Base-by-base conservation (phyloP, 768 basidiomycete species). In the Clavulina sp. region DNA sequence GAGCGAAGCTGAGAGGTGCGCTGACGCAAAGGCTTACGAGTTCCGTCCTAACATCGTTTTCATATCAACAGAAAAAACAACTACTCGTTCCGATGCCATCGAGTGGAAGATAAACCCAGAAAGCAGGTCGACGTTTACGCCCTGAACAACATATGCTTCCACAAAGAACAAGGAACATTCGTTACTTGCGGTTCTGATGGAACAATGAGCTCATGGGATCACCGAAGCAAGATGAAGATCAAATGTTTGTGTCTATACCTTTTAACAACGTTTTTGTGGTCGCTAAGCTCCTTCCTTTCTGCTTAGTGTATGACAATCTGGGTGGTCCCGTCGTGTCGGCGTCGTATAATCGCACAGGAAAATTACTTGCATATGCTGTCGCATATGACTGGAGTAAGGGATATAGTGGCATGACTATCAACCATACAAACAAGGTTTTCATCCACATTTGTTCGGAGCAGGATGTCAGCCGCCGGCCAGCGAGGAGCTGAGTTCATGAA, bases 51-150 rank as follows among this genome's bases (percentile, higher is more conserved):
- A 9, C 34, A 9, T 38, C 34, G 9, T 38, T 38, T 31, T 7
- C 23, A 43, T 43, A 7, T 13, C 28, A 18, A 52, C n/a, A 7
- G 41, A 21, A 79, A 80, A 49, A 73, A 75, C 60, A 89, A 87
- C 63, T 91, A 87, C 63, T 86, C 85, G 2, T 92, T 92, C 73
- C 87, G 84, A 60, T 84, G 84, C 58, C 76, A 84, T 64, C 74
- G 79, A 40, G 72, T 72, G 54, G 79, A 80, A 60, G 61, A 70
- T 56, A 43, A 16, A 69, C 74, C 73, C 3, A 74, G 67, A 49
- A 60, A 69, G 40, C 80, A 78, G 66, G 76, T 78, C 58, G 77
- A 78, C 57, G 81, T 88, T 3, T 88, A 76, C 59, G 74, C 85
- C 2, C 84, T 92, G 32, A 92, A 92, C 56, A 78, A 81, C 56